These are phyloP conservation scores for Phoenix roebelenii DNA, from an alignment of 176 grass and related monocot species.

Conservation along the genomic window DNA sequence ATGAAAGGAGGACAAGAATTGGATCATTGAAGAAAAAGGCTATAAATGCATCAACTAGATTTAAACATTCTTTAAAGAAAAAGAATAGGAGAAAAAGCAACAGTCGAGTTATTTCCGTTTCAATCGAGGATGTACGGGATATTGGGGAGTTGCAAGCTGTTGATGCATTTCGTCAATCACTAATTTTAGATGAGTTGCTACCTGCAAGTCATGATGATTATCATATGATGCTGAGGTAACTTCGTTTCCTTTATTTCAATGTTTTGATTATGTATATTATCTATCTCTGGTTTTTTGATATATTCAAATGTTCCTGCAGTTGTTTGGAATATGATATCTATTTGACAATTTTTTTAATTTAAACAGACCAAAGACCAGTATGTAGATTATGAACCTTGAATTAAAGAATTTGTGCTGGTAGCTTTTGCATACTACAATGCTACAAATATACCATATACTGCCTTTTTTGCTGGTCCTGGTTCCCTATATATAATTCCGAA, in stretches of 20 bases:
- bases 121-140: constrained; percentile 78
- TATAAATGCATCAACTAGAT: constrained; percentile 11
- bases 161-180: constrained; percentile 61
- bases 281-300: background rate
- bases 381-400: too few relatives aligned
- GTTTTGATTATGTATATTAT: background rate
- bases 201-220: constrained; percentile 89
- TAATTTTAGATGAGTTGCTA: constrained; percentile 71
- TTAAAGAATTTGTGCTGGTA: too few relatives aligned
- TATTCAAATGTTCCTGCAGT: too few relatives aligned
- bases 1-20: constrained; percentile 11
- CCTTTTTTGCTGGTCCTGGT: too few relatives aligned
- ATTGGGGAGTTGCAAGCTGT: constrained; percentile 66
- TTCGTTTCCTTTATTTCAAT: constrained; percentile 1
- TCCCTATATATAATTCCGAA: too few relatives aligned
- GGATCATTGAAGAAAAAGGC: constrained; percentile 16
- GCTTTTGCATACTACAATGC: too few relatives aligned
- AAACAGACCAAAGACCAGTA: too few relatives aligned
- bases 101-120: background rate
- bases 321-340: too few relatives aligned
- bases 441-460: too few relatives aligned
- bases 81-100: constrained; percentile 11
- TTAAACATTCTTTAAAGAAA: constrained; percentile 16
- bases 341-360: too few relatives aligned
- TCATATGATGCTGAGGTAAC: constrained; percentile 84